Conservation (phyloP, 2,329 filamentous ascomycete genomes). For the Aspergillus sp. region DNA sequence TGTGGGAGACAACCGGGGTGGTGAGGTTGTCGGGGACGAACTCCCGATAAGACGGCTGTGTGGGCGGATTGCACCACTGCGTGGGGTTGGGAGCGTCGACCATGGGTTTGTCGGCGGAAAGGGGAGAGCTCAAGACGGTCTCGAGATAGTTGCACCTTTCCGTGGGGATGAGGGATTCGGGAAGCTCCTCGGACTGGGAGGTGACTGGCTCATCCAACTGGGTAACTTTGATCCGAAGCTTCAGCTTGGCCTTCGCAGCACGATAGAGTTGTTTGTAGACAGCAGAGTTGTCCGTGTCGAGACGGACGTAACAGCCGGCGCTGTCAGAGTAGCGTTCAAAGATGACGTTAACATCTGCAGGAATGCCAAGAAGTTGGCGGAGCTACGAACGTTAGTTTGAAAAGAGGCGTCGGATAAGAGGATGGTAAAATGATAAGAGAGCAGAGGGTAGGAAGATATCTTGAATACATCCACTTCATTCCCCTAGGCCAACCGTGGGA, state of each 20-base stretch:
- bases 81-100: not conserved
- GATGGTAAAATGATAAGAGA: not conserved
- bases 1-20: constrained; percentile 33
- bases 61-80: constrained; percentile 7
- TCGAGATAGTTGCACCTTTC: constrained; percentile 42
- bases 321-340: constrained; percentile 97
- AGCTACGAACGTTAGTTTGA: constrained; percentile 55
- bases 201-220: constrained; percentile 5
- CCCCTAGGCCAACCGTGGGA: too few species aligned
- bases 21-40: constrained; percentile 29
- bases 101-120: constrained; percentile 8
- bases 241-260: constrained; percentile 95
- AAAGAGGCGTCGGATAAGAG: not conserved
- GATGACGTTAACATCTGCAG: constrained; percentile 59
- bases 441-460: too few species aligned
- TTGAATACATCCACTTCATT: too few species aligned
- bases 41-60: constrained; percentile 23
- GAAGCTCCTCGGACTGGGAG: constrained; percentile 16
- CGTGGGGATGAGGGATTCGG: constrained; percentile 7
- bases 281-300: constrained; percentile 72
- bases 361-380: constrained; percentile 65
- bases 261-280: constrained; percentile 97
- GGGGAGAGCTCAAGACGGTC: constrained; percentile 38
- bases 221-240: constrained; percentile 77
- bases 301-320: constrained; percentile 72